Conservation (phyloP, 2,329 filamentous ascomycete species). For the Exserohilum rostratum region DNA sequence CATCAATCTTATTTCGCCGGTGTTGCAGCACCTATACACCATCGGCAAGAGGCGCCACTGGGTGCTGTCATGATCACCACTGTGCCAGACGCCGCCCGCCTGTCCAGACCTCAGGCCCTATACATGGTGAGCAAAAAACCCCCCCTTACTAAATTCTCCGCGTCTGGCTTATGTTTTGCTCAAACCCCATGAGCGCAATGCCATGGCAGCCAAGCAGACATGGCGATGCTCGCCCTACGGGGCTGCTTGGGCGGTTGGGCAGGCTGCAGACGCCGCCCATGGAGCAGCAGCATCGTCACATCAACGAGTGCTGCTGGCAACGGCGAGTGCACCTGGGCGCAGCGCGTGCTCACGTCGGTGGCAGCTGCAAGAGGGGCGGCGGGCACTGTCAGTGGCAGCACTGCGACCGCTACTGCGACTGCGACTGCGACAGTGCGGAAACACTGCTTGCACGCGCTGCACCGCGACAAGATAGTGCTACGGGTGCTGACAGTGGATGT, state of each 20-base stretch:
- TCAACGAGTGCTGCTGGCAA: background rate
- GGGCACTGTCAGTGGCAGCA: background rate
- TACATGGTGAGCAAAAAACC: background rate
- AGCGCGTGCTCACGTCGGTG: too few relatives aligned
- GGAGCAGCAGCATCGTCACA: too few relatives aligned
- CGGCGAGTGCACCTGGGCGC: too few relatives aligned
- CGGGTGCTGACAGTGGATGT: conserved; percentile 9
- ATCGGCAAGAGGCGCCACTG: background rate
- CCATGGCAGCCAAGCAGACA: conserved; percentile 15
- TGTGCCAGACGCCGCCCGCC: background rate
- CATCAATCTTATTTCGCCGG: conserved; percentile 15
- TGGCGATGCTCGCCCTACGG: too few relatives aligned
- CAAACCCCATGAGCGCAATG: background rate
- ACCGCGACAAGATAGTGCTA: background rate
- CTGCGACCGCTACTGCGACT: background rate
- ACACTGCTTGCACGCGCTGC: conserved; percentile 5
- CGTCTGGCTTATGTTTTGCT: background rate
- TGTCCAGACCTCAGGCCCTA: background rate
- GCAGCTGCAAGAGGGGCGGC: conserved; percentile 18
- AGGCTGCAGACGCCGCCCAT: background rate
- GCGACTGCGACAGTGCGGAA: conserved; percentile 6
- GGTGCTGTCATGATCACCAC: conserved; percentile 2
- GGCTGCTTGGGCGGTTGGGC: too few relatives aligned
- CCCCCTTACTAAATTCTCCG: background rate
- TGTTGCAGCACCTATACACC: background rate